These are phyloP conservation scores for Nymphaea colorata DNA, from an alignment of 164 flowering plant species.

Conservation along the genomic window DNA sequence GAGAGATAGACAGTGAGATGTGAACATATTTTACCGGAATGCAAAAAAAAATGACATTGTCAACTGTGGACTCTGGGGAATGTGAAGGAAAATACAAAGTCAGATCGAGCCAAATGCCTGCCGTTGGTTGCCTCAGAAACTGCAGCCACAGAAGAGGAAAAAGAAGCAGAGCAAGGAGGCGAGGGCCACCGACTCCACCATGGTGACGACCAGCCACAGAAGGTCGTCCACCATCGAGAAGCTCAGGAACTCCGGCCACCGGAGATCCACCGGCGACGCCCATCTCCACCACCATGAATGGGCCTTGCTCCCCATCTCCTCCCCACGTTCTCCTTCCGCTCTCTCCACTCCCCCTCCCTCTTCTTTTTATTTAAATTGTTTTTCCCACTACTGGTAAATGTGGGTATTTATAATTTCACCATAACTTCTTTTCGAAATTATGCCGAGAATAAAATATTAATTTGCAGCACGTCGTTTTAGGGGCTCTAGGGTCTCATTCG, in stretches of 20 bases:
- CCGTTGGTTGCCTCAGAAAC: constrained; percentile 23
- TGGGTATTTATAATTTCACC: no score
- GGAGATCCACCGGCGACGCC: constrained; percentile 1
- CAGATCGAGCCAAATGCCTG: not conserved
- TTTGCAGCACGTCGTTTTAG: no score
- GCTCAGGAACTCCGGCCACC: constrained; percentile 18
- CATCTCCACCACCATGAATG: not conserved
- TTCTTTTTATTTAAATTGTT: no score
- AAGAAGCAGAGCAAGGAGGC: constrained; percentile 61
- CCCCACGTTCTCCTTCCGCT: not conserved
- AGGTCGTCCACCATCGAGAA: constrained; percentile 41
- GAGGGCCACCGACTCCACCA: constrained; percentile 52
- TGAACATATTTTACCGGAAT: not conserved
- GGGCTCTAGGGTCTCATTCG: no score
- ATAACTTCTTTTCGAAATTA: no score
- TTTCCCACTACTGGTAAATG: no score
- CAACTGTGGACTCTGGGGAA: not conserved
- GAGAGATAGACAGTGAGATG: not conserved
- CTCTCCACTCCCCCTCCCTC: not conserved
- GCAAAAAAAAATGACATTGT: not conserved
- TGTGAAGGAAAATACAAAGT: not conserved
- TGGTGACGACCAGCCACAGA: constrained; percentile 39
- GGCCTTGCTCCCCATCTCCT: not conserved
- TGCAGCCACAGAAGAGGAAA: constrained; percentile 71
- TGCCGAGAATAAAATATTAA: no score